Evolutionary conservation across 2,329 filamentous ascomycete genomes (phyloP), one percentile per base, ranked within the genome.

Genomic region (Fonsecaea multimorphosa): DNA sequence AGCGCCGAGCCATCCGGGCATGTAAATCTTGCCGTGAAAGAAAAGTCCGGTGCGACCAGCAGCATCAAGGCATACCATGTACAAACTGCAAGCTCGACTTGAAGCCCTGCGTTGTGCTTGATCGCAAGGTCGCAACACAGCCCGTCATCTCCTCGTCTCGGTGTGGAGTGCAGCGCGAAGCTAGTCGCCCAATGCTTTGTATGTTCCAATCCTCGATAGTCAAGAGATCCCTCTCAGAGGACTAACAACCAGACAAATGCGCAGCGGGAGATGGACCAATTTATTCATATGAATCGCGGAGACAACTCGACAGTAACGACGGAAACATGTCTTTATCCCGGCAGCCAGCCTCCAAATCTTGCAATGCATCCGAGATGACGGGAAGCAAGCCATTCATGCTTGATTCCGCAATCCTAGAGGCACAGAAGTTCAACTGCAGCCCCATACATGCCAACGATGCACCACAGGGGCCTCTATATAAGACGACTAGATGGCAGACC

Each of bases 51-150:
- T 40, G 38, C 16, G 38, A 40, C 38, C 38, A 40, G 38, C 38
- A 40, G 38, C 38, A 40, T n/a, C 38, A 40, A 40, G 38, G 38
- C 38, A 40, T 40, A 40, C 38, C 38, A 40, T 40, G 38, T 19
- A 40, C 38, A 40, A 40, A 40, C 16, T 40, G 38, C 38, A 40
- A 40, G 38, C 38, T 40, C 38, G 38, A 40, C 38, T 40, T 16
- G 38, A 40, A 40, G n/a, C 38, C 38, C 1, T 40, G 38, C 38
- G 16, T 40, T 40, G 38, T 40, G 38, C 38, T 40, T 40, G 16
- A 40, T 40, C 38, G 38, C 38, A 40, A 40, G 38, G 38, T n/a
- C 38, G 38, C 34, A 8, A 14, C 34, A 12, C 34, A 38, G 34
- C 34, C 34, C 34, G 14, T 14, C 34, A 14, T 38, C 34, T 14